Evolutionary conservation across 2,329 filamentous ascomycete species (phyloP).

Genomic region (Talaromyces sp.): DNA sequence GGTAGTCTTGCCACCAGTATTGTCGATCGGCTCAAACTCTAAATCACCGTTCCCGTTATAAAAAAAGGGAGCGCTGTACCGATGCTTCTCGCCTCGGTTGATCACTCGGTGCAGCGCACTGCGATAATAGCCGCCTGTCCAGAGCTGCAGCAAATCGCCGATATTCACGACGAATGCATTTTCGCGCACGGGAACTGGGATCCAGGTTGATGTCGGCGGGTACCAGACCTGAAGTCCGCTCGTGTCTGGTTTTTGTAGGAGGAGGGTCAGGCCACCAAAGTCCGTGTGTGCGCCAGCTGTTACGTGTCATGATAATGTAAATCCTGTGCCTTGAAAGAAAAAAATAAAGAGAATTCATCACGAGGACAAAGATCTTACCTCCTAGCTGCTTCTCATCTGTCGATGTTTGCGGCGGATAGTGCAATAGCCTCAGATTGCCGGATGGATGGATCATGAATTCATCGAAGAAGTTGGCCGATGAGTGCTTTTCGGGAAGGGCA

Average conservation of each 20-base stretch:
- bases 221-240: slow-evolving; percentile 53
- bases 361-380: not conserved
- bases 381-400: not conserved
- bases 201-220: slow-evolving; percentile 43
- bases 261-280: slow-evolving; percentile 18
- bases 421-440: not conserved
- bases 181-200: slow-evolving; percentile 42
- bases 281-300: not conserved
- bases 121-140: slow-evolving; percentile 53
- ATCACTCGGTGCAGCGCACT: slow-evolving; percentile 55
- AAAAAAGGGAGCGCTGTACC: slow-evolving; percentile 57
- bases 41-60: slow-evolving; percentile 52
- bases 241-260: slow-evolving; percentile 49
- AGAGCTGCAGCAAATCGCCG: slow-evolving; percentile 48
- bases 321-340: too few relatives aligned
- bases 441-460: not conserved
- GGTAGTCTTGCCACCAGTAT: not conserved
- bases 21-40: slow-evolving; percentile 20
- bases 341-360: too few relatives aligned
- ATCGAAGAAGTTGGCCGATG: not conserved
- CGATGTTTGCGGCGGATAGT: not conserved
- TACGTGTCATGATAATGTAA: too few relatives aligned
- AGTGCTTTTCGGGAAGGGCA: not conserved
- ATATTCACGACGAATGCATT: slow-evolving; percentile 53
- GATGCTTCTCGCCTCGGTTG: slow-evolving; percentile 48